These are phyloP conservation scores for Raffaelea albimanens DNA, from an alignment of 2,329 filamentous ascomycete species.

Conservation along the genomic window DNA sequence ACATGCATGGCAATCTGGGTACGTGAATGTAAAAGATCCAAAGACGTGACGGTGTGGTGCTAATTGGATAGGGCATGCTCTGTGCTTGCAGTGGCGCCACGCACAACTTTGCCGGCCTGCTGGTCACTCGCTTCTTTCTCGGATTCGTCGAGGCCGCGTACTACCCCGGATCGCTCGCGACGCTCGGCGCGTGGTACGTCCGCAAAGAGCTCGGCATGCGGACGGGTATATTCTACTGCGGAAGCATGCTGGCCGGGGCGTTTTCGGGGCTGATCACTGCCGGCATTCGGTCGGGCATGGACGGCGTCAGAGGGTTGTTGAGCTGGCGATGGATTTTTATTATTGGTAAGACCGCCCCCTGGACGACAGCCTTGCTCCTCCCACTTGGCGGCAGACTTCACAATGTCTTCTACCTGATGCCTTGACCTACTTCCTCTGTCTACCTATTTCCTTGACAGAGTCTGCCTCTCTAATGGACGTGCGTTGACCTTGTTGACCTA, in stretches of 20 bases:
- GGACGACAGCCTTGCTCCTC: too few species aligned
- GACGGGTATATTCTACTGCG: constrained; percentile 58
- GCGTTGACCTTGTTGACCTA: too few species aligned
- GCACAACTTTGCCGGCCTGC: constrained; percentile 19
- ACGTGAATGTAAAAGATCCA: background rate
- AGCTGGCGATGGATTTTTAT: constrained; percentile 55
- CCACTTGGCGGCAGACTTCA: too few species aligned
- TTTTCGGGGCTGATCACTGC: constrained; percentile 59
- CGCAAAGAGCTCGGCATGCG: constrained; percentile 57
- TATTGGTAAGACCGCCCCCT: too few species aligned
- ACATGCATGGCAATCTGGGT: constrained; percentile 23
- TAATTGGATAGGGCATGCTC: constrained; percentile 6
- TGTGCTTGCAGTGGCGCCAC: constrained; percentile 19
- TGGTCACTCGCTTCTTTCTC: constrained; percentile 24
- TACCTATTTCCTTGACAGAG: too few species aligned
- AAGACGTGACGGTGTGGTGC: background rate
- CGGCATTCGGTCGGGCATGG: constrained; percentile 58
- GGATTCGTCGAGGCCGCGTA: constrained; percentile 29
- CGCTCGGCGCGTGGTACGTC: constrained; percentile 59
- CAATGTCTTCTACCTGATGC: too few species aligned
- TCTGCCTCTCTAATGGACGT: too few species aligned
- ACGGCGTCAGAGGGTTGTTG: constrained; percentile 42
- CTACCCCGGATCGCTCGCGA: constrained; percentile 47
- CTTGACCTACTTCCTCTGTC: too few species aligned
- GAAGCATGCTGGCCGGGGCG: constrained; percentile 59